Percentiles rank a stretch among this genome's conserved stretches.
Conservation (phyloP, 805 yeast genomes). For the Lachancea cidri region DNA sequence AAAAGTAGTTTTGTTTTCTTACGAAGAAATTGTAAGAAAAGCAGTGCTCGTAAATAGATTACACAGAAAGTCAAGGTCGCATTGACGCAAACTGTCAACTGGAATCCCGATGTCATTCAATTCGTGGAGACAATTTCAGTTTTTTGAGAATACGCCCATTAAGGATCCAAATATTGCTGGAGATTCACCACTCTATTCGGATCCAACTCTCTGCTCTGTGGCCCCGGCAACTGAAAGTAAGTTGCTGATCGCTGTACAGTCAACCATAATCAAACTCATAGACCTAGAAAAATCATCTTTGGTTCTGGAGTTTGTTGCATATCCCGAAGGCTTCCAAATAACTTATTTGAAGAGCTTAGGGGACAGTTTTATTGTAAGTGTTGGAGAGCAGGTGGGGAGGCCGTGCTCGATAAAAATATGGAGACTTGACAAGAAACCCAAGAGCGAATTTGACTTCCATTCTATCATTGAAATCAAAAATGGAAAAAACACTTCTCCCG, state of each 20-base stretch:
- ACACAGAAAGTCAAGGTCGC: no score
- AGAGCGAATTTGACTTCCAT: constrained; percentile 40
- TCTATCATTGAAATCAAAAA: constrained; percentile 60
- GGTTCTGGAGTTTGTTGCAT: constrained; percentile 52
- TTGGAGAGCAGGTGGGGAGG: constrained; percentile 69
- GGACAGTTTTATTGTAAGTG: constrained; percentile 53
- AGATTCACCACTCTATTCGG: constrained; percentile 67
- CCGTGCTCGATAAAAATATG: constrained; percentile 69
- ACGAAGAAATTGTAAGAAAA: no score
- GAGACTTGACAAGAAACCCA: constrained; percentile 53
- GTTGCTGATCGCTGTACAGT: constrained; percentile 55
- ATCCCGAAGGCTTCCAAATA: constrained; percentile 59
- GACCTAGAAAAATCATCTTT: constrained; percentile 42
- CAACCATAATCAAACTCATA: constrained; percentile 52
- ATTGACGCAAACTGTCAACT: constrained; percentile 6
- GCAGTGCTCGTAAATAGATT: no score
- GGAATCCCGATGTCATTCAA: constrained; percentile 20
- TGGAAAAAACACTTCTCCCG: constrained; percentile 73
- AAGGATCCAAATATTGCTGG: constrained; percentile 72
- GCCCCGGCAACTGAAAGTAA: constrained; percentile 47
- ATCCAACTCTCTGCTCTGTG: constrained; percentile 62
- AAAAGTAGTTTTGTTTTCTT: no score
- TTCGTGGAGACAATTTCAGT: constrained; percentile 77
- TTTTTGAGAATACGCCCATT: constrained; percentile 79
- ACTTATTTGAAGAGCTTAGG: constrained; percentile 49